These are phyloP conservation scores for Exophiala xenobiotica DNA, from an alignment of 2,329 filamentous ascomycete genomes.

Conservation along the genomic window DNA sequence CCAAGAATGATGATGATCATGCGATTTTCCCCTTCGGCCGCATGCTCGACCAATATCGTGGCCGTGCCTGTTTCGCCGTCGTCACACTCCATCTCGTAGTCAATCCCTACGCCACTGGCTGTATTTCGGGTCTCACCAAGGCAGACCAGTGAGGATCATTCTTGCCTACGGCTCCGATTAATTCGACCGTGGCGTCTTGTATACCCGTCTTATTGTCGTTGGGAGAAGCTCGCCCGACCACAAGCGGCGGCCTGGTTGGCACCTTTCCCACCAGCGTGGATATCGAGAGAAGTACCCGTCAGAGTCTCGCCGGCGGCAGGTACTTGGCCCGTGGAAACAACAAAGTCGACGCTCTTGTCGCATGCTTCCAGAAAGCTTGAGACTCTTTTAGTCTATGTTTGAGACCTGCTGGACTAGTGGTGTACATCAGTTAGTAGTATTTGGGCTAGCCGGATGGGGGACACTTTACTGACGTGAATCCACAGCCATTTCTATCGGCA, in stretches of 20 bases:
- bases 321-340: slow-evolving; percentile 80
- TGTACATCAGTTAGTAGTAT: too few species aligned
- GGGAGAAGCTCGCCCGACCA: slow-evolving; percentile 65
- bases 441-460: too few species aligned
- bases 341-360: slow-evolving; percentile 91
- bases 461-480: too few species aligned
- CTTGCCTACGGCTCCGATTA: slow-evolving; percentile 70
- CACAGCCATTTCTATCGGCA: too few species aligned
- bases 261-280: slow-evolving; percentile 86
- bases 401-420: too few species aligned
- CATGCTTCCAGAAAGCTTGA: too few species aligned
- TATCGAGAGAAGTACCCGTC: slow-evolving; percentile 72
- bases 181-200: slow-evolving; percentile 55
- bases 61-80: slow-evolving; percentile 65
- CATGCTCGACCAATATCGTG: slow-evolving; percentile 72
- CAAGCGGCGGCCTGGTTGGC: slow-evolving; percentile 93
- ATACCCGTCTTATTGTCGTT: slow-evolving; percentile 24
- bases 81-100: slow-evolving; percentile 50
- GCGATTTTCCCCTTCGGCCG: slow-evolving; percentile 69
- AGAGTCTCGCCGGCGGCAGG: slow-evolving; percentile 85
- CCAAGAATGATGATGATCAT: slow-evolving; percentile 71
- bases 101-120: slow-evolving; percentile 62
- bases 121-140: slow-evolving; percentile 59
- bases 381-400: too few species aligned
- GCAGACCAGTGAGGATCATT: slow-evolving; percentile 62